These are phyloP conservation scores for Trichoderma lentiforme DNA, from an alignment of 2,329 filamentous ascomycete species.

Conservation along the genomic window DNA sequence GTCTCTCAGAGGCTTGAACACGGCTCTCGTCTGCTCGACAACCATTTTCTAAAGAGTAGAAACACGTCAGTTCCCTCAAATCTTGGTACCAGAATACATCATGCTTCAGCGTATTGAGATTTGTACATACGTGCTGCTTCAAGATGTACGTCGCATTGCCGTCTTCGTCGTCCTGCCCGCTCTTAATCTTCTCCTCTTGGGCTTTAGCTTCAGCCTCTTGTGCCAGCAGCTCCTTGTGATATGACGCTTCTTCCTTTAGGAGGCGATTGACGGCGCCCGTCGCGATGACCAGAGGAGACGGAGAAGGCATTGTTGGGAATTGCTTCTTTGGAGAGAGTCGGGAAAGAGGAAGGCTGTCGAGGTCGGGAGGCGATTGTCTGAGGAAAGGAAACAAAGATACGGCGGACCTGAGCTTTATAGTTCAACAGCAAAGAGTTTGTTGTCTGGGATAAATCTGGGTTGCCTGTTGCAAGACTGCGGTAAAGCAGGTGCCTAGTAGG, in stretches of 20 bases:
- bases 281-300: conserved; percentile 72
- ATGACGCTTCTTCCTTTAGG: conserved; percentile 86
- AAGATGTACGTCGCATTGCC: conserved; percentile 75
- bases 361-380: background rate
- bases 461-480: background rate
- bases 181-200: conserved; percentile 58
- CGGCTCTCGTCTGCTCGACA: conserved; percentile 80
- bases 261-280: conserved; percentile 78
- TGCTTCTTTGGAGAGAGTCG: background rate
- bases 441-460: background rate
- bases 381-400: too few species aligned
- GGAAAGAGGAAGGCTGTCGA: background rate
- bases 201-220: conserved; percentile 70
- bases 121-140: conserved; percentile 73
- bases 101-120: background rate
- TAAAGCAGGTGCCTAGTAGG: conserved; percentile 1
- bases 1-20: conserved; percentile 69
- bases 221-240: conserved; percentile 77
- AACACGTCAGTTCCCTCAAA: background rate
- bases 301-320: conserved; percentile 62
- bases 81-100: background rate
- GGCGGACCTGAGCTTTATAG: background rate
- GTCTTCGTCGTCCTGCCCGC: conserved; percentile 53
- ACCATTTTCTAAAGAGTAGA: conserved; percentile 61
- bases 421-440: background rate